Evolutionary conservation across 306 rosid genomes (phyloP).

Genomic region (Gleditsia sinensis): DNA sequence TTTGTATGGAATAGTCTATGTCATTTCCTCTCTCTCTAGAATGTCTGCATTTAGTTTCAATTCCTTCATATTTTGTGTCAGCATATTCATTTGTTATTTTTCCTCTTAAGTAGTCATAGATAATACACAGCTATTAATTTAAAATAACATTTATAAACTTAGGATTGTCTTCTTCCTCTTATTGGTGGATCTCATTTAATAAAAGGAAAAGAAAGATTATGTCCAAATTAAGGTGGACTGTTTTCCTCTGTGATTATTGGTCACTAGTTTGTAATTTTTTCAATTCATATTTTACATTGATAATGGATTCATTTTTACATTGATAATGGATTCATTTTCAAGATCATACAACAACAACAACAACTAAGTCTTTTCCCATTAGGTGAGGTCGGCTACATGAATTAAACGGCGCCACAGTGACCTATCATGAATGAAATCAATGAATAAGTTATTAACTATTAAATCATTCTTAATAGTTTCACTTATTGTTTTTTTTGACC

Average conservation of each 20-base stretch:
- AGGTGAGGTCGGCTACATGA: too few species aligned
- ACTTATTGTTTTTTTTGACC: too few species aligned
- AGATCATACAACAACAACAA: too few species aligned
- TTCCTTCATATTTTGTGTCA: conserved; percentile 17
- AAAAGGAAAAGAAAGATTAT: neutral
- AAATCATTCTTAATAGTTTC: too few species aligned
- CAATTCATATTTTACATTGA: neutral
- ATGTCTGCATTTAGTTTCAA: neutral
- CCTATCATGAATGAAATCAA: too few species aligned
- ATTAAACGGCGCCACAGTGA: too few species aligned
- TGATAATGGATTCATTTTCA: conserved; percentile 6
- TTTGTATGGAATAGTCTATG: neutral
- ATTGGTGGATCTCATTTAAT: neutral
- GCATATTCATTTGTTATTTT: neutral
- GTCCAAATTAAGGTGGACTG: neutral
- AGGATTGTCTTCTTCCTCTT: neutral
- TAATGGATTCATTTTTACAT: too few species aligned
- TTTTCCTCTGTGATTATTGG: neutral
- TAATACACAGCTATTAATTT: neutral
- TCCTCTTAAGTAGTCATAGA: neutral
- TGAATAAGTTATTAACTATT: too few species aligned
- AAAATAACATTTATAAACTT: neutral
- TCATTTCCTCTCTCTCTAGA: neutral
- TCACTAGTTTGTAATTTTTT: neutral
- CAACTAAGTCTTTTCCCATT: too few species aligned